phyloP scores from a whole-genome alignment of 1,139 yeast species.

The Kodamaea anthophila region DNA sequence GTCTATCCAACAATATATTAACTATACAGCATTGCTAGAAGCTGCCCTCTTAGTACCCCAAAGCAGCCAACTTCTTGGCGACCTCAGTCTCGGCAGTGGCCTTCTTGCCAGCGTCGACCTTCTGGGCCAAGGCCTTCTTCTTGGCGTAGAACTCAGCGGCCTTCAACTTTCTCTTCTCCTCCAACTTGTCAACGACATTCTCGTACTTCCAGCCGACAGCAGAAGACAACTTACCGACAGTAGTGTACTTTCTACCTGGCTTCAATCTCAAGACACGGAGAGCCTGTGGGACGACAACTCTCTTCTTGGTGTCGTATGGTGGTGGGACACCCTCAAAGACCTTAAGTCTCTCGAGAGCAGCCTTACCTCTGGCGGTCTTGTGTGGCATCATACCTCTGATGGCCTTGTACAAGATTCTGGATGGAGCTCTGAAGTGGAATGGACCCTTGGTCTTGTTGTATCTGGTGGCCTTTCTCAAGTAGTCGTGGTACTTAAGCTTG shows the following conservation, averaged over 20 bases:
- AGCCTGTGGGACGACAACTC: constrained; percentile 99
- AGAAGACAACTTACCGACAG: constrained; percentile 92
- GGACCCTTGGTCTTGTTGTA: constrained; percentile 99
- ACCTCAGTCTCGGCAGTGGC: constrained; percentile 71
- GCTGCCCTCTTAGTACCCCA: constrained; percentile 61
- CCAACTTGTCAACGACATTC: constrained; percentile 94
- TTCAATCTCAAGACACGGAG: constrained; percentile 98
- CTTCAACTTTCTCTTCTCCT: constrained; percentile 99
- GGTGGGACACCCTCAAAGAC: constrained; percentile 99
- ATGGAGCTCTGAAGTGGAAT: constrained; percentile 99
- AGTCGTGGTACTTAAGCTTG: constrained; percentile 99
- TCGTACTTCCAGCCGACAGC: constrained; percentile 99
- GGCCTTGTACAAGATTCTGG: constrained; percentile 99
- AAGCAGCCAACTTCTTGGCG: constrained; percentile 68
- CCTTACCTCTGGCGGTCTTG: constrained; percentile 99
- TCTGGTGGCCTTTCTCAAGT: constrained; percentile 98
- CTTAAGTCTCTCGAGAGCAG: constrained; percentile 98
- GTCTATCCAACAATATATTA: constrained; percentile 2
- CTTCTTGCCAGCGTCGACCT: constrained; percentile 80
- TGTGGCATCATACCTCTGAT: constrained; percentile 99
- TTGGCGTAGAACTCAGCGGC: constrained; percentile 98
- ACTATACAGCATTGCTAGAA: constrained; percentile 3
- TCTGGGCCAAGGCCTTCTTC: constrained; percentile 95
- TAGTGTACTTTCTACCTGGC: constrained; percentile 99
- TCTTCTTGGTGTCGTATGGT: constrained; percentile 99